Evolutionary conservation across 306 rosid genomes (phyloP), one percentile per base, ranked within the genome.

Genomic region (Trifolium pratense): DNA sequence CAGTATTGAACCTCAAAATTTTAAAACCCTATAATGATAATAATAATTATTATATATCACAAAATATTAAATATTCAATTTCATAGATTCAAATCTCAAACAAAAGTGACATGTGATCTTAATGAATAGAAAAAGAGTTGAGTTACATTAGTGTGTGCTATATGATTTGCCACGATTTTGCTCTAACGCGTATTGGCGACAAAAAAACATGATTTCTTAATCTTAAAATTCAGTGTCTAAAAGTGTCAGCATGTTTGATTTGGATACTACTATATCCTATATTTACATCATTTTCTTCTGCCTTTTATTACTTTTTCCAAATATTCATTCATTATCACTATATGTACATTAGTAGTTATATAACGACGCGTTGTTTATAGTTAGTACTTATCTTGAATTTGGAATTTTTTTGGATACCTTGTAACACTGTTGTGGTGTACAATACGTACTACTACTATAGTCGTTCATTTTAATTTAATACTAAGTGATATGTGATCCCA

Each of bases 361-460:
- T 58, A 64, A 58, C 31, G n/a, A 85, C 87, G 80, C 81, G 85
- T 23, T 53, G 86, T 29, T 58, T n/a, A n/a, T 26, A 45, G 32
- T 60, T 40, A 18, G 17, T 25, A 29, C 66, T 58, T 62, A 21
- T 34, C 67, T 69, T 66, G 15, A 74, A 73, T 59, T 77, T 25
- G 39, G 39, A 57, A 75, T 51, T 32, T 40, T 29, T 43, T 3
- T 32, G 15, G 68, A 72, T 76, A 64, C 76, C 68, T 72, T 55
- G 57, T 23, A 37, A 11, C 7, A 52, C 61, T 48, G n/a, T 0
- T 25, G 29, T 25, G 29, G 3, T 25, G 29, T 25, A 25, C 25
- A 21, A 21, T 21, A 21, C 25, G n/a, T 21, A 21, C 25, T 21
- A 21, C 25, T n/a, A n/a, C n/a, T n/a, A n/a, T n/a, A n/a, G n/a